These are phyloP conservation scores for Phellopilus nigrolimitatus DNA, from an alignment of 1,284 basidiomycete genomes.

Conservation along the genomic window DNA sequence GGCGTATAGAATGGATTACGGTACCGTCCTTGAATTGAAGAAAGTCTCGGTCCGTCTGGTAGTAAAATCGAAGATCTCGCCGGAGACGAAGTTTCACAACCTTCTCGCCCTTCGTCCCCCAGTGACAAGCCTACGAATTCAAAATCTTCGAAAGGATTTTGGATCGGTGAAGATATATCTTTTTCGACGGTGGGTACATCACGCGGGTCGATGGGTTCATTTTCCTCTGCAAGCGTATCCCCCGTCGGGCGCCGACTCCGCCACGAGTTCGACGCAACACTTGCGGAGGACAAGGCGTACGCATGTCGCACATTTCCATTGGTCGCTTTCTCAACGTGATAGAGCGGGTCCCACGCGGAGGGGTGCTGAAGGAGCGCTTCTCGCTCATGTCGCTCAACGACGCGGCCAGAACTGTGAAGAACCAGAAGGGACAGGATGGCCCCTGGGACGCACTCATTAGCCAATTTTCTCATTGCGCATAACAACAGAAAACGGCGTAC, in stretches of 20 bases:
- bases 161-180: not conserved
- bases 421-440: conserved; percentile 51
- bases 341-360: conserved; percentile 36
- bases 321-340: conserved; percentile 15
- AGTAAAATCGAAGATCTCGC: not conserved
- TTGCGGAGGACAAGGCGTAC: conserved; percentile 1
- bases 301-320: conserved; percentile 9
- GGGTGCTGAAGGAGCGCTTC: conserved; percentile 52
- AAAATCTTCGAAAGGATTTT: conserved; percentile 21
- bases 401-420: conserved; percentile 58
- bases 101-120: too few relatives aligned
- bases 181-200: not conserved
- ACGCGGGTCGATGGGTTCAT: not conserved
- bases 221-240: not conserved
- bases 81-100: not conserved
- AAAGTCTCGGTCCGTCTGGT: not conserved
- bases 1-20: not conserved
- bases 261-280: conserved; percentile 15
- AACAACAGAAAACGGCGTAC: conserved; percentile 35
- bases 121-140: not conserved
- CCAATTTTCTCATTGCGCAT: conserved; percentile 9
- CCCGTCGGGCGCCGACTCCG: conserved; percentile 1
- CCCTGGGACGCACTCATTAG: conserved; percentile 36
- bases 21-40: not conserved
- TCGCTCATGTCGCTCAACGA: conserved; percentile 57